Evolutionary conservation across 2,329 filamentous ascomycete genomes (phyloP).

Genomic region (Diaporthe vexans): DNA sequence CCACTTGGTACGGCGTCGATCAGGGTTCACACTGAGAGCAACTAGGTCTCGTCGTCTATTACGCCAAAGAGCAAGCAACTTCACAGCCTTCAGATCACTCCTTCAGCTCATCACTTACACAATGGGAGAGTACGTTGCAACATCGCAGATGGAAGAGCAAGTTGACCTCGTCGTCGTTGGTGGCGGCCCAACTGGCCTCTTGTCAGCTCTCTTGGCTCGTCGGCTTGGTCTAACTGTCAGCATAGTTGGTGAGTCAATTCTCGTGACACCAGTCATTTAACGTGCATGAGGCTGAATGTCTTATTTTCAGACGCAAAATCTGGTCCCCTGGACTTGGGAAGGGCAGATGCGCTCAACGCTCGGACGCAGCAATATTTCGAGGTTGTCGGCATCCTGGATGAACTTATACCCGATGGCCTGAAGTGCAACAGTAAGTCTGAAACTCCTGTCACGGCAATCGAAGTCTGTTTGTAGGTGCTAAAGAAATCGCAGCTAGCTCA

Average conservation of each 20-base stretch:
- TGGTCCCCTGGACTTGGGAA: conserved; percentile 55
- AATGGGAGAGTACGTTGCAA: conserved; percentile 3
- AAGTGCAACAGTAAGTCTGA: conserved; percentile 60
- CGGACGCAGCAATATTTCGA: conserved; percentile 64
- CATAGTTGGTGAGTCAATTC: conserved; percentile 51
- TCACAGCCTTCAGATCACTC: not conserved
- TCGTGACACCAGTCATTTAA: no score
- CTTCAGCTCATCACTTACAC: not conserved
- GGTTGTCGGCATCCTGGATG: conserved; percentile 58
- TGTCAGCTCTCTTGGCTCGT: conserved; percentile 59
- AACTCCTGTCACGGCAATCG: no score
- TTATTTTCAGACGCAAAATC: conserved; percentile 54
- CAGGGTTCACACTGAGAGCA: not conserved
- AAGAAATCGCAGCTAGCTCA: conserved; percentile 49
- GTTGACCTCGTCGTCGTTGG: conserved; percentile 56
- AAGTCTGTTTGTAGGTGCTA: no score
- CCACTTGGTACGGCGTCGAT: not conserved
- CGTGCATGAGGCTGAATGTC: not conserved
- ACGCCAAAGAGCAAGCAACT: not conserved
- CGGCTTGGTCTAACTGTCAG: conserved; percentile 57
- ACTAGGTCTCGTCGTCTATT: not conserved
- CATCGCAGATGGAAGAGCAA: conserved; percentile 17
- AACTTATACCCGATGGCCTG: conserved; percentile 58
- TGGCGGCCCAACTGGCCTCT: conserved; percentile 62
- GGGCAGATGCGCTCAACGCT: conserved; percentile 64